Conservation (phyloP, 192 early-diverging fungal species). For the Geranomyces michiganensis region DNA sequence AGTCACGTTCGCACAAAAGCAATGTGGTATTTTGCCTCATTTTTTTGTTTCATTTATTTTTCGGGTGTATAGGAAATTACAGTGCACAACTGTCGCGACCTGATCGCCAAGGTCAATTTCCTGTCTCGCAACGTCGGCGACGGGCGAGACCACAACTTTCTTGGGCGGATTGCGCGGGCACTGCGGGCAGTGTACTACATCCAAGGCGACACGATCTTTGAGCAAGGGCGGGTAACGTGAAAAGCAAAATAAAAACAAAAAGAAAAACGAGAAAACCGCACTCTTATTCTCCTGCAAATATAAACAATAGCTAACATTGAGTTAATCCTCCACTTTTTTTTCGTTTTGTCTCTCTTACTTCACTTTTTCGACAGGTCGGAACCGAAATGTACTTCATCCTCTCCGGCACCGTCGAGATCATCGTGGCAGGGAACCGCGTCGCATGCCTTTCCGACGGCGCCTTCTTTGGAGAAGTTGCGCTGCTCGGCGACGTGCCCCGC, state of each 20-base stretch:
- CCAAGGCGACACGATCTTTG: slow-evolving; percentile 51
- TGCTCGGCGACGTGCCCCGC: slow-evolving; percentile 45
- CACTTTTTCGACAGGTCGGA: slow-evolving; percentile 36
- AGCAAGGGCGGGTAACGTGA: slow-evolving; percentile 44
- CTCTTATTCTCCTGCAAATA: too few relatives aligned
- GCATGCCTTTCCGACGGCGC: slow-evolving; percentile 28
- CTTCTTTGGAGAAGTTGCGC: slow-evolving; percentile 46
- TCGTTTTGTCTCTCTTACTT: background rate
- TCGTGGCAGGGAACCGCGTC: slow-evolving; percentile 43
- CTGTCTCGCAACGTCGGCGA: slow-evolving; percentile 43
- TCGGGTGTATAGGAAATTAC: slow-evolving; percentile 43
- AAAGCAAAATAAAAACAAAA: too few relatives aligned
- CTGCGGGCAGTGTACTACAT: slow-evolving; percentile 46
- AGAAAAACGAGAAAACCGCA: too few relatives aligned
- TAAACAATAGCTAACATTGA: too few relatives aligned
- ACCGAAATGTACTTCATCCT: slow-evolving; percentile 60
- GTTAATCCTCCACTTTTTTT: too few relatives aligned
- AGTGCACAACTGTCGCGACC: slow-evolving; percentile 50
- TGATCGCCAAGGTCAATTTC: slow-evolving; percentile 55
- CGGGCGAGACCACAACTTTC: slow-evolving; percentile 47
- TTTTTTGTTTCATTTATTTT: background rate
- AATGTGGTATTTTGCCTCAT: too few relatives aligned
- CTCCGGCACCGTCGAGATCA: slow-evolving; percentile 46
- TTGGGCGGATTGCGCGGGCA: slow-evolving; percentile 46
- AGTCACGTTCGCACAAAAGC: too few relatives aligned